Evolutionary conservation across 2,329 filamentous ascomycete genomes (phyloP).

Genomic region (Didymella exigua): DNA sequence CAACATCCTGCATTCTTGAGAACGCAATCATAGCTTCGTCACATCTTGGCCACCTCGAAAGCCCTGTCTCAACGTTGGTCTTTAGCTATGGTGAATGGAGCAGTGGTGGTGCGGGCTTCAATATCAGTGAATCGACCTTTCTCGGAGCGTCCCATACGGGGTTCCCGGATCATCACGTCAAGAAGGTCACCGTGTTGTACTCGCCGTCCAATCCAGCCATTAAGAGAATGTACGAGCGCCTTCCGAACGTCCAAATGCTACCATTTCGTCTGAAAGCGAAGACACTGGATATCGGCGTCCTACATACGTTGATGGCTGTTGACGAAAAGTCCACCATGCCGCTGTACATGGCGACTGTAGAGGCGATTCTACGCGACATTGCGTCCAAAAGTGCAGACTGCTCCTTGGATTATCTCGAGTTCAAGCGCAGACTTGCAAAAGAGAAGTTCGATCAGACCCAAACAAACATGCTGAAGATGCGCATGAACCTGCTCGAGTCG

Average conservation of each 20-base stretch:
- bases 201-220: constrained; percentile 35
- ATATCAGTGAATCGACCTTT: constrained; percentile 64
- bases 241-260: constrained; percentile 52
- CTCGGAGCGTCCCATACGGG: constrained; percentile 49
- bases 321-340: constrained; percentile 45
- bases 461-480: constrained; percentile 60
- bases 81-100: constrained; percentile 60
- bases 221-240: constrained; percentile 23
- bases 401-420: constrained; percentile 56
- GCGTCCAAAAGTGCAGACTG: constrained; percentile 53
- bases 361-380: constrained; percentile 61
- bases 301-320: constrained; percentile 44
- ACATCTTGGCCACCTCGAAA: constrained; percentile 52
- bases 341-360: constrained; percentile 59
- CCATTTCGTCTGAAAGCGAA: constrained; percentile 55
- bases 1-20: constrained; percentile 61
- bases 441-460: constrained; percentile 50
- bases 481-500: constrained; percentile 67
- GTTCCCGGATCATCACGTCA: constrained; percentile 19
- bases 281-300: constrained; percentile 58
- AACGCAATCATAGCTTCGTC: constrained; percentile 52
- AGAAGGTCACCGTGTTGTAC: constrained; percentile 29
- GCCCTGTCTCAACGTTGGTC: constrained; percentile 63
- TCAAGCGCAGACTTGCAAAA: constrained; percentile 23
- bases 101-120: constrained; percentile 54